Conservation (phyloP, 176 grass and related monocot genomes). For the Musa beccarii region DNA sequence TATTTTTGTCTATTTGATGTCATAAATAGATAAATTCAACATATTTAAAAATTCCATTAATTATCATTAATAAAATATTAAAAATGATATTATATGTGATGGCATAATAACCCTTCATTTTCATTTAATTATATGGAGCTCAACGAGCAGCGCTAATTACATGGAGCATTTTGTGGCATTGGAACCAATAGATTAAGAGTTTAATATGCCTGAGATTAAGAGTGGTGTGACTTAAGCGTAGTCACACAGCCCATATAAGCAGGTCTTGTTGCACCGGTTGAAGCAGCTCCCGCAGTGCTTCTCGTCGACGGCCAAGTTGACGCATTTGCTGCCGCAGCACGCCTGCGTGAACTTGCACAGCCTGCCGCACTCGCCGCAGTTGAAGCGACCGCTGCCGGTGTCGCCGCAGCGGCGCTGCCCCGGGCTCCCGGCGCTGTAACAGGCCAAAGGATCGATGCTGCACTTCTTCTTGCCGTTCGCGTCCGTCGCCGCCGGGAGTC, state of each 20-base stretch:
- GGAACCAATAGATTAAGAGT: too few species aligned
- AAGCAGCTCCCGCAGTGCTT: slow-evolving; percentile 30
- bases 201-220: too few species aligned
- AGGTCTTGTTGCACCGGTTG: slow-evolving; percentile 19
- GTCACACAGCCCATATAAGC: slow-evolving; percentile 23
- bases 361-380: slow-evolving; percentile 29
- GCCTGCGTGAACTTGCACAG: slow-evolving; percentile 16
- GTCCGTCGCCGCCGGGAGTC: not conserved
- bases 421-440: not conserved
- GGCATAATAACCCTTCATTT: too few species aligned
- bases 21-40: too few species aligned
- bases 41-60: too few species aligned
- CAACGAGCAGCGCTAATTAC: too few species aligned
- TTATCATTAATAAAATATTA: too few species aligned
- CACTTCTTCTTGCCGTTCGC: not conserved
- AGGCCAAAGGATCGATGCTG: not conserved
- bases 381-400: not conserved
- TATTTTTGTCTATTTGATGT: too few species aligned
- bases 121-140: too few species aligned
- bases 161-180: too few species aligned
- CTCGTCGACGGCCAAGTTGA: slow-evolving; percentile 10
- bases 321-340: slow-evolving; percentile 21
- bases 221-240: slow-evolving; percentile 7
- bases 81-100: too few species aligned
- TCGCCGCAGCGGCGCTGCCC: slow-evolving; percentile 17